Evolutionary conservation across 768 basidiomycete genomes (phyloP), one percentile per base, ranked within the genome.

Genomic region (Lactarius indigo): DNA sequence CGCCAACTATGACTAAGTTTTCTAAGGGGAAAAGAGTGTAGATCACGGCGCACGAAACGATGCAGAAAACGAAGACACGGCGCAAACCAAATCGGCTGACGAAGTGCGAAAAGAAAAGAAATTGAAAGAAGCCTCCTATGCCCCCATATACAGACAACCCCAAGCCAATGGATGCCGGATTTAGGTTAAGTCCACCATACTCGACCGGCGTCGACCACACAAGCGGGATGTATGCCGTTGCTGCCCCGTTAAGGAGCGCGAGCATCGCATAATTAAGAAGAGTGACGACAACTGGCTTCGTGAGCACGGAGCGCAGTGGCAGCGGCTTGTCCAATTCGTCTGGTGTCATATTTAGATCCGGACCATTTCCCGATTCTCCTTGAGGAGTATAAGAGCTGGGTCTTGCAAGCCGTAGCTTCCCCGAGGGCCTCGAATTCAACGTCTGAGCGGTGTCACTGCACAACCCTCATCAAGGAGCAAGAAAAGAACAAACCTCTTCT

Each of bases 181-280:
- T 70, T 39, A 78, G 67, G 10, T 75, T 75, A 8, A 80, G 75
- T 2, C 80, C 47, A 23, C 47, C 47, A 23, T 12, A 23, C 47
- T 50, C 23, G 12, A 50, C 23, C 2, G 47, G 47, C 79, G 2
- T 81, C 33, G 80, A 74, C 57, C 78, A 78, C 71, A 84, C 82
- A 50, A 84, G 72, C 5, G 85, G 83, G 1, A 76, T 41, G 23
- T 85, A 74, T 18, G 78, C 78, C n/a, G 70, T 50, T 57, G 78
- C 63, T 6, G 76, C 73, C 28, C 80, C 78, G 35, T 82, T 80
- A 12, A 80, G 69, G n/a, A 86, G 77, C n/a, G 76, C 76, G 23
- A 84, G 73, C 8, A 72, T 68, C 44, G 73, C 77, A 69, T 82
- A 82, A 68, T 82, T 84, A 61, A 71, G 64, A 30, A 81, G 71